Evolutionary conservation across 2,329 filamentous ascomycete genomes (phyloP).

Genomic region (Helotiales sp.): DNA sequence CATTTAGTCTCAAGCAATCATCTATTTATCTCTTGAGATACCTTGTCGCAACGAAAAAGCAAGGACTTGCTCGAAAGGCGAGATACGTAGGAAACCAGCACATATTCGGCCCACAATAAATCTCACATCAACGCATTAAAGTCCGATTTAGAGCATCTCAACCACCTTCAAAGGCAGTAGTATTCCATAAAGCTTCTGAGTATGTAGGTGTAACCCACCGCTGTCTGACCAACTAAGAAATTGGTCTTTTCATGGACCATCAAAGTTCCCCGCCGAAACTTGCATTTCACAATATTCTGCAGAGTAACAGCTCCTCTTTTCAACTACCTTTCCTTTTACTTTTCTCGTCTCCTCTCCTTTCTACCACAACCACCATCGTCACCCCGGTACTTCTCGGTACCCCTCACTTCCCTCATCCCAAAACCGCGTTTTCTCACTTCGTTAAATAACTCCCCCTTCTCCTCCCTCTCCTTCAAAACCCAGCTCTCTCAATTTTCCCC

Average conservation of each 20-base stretch:
- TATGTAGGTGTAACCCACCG: conserved; percentile 4
- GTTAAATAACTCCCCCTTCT: background rate
- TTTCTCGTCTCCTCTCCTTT: conserved; percentile 7
- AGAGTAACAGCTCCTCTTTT: conserved; percentile 22
- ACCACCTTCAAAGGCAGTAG: background rate
- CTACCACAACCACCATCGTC: background rate
- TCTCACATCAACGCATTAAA: background rate
- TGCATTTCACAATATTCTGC: conserved; percentile 56
- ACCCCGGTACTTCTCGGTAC: too few relatives aligned
- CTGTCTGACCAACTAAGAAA: conserved; percentile 11
- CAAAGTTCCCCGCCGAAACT: conserved; percentile 24
- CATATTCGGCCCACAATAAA: background rate
- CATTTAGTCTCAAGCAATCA: too few relatives aligned
- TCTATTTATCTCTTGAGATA: too few relatives aligned
- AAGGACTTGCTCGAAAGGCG: too few relatives aligned
- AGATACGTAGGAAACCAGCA: too few relatives aligned
- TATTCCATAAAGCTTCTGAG: conserved; percentile 1
- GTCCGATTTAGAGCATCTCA: background rate
- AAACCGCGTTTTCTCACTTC: too few relatives aligned
- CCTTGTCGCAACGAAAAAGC: too few relatives aligned
- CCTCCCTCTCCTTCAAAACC: conserved; percentile 79
- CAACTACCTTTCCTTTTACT: background rate
- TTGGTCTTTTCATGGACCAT: background rate
- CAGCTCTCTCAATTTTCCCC: conserved; percentile 70
- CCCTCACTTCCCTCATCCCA: background rate